Evolutionary conservation across 495 filamentous ascomycete genomes (phyloP).

Genomic region (Podospora conica): DNA sequence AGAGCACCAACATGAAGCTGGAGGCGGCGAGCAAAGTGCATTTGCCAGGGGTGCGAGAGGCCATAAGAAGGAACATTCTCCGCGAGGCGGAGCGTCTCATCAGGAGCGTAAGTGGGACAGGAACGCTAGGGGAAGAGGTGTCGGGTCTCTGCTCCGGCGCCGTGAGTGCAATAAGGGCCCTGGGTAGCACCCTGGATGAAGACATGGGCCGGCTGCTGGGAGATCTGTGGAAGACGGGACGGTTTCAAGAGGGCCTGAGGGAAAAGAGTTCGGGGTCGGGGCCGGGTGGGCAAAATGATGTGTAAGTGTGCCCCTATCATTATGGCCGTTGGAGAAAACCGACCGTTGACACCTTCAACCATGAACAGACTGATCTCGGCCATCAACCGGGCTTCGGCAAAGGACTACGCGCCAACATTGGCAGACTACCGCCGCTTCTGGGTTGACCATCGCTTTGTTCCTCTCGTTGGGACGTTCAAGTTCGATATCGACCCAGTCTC

Average conservation of each 20-base stretch:
- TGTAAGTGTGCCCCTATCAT: background rate
- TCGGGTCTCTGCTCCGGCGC: background rate
- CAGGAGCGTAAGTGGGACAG: background rate
- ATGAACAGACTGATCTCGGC: slow-evolving; percentile 4
- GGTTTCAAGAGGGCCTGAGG: background rate
- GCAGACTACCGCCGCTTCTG: slow-evolving; percentile 11
- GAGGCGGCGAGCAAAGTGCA: background rate
- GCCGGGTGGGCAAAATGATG: background rate
- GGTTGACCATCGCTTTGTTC: background rate
- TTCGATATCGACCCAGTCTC: slow-evolving; percentile 7
- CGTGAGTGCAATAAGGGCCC: background rate
- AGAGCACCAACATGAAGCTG: background rate
- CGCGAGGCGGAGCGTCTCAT: background rate
- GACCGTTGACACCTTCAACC: background rate
- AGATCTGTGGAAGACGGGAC: background rate
- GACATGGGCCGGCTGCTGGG: background rate
- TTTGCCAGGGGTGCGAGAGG: background rate
- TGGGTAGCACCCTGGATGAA: background rate
- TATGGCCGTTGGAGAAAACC: background rate
- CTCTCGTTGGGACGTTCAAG: slow-evolving; percentile 2
- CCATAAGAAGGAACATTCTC: background rate
- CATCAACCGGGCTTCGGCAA: background rate
- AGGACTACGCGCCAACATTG: slow-evolving; percentile 6
- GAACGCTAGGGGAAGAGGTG: background rate
- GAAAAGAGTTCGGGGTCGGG: background rate